A percentile compares a stretch with the other conserved stretches of the same genome.
These are phyloP conservation scores for Apiotrichum porosum DNA, from an alignment of 1,284 basidiomycete species.

Conservation along the genomic window DNA sequence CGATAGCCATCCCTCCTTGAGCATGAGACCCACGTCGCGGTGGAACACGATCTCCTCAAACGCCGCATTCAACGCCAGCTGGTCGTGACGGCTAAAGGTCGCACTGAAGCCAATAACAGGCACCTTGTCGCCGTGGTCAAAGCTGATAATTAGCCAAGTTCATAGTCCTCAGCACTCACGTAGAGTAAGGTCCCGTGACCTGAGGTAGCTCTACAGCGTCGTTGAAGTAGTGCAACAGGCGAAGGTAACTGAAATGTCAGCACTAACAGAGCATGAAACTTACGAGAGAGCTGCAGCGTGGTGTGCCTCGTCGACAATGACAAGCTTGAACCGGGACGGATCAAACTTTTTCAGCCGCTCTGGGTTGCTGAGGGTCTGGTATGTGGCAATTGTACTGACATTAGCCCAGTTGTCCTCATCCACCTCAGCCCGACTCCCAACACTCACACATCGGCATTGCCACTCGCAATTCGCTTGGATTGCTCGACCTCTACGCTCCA, in stretches of 20 bases:
- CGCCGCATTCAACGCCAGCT: conserved; percentile 78
- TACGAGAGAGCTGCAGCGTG: conserved; percentile 88
- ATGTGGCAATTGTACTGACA: conserved; percentile 79
- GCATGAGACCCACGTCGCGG: conserved; percentile 87
- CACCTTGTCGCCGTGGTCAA: conserved; percentile 48
- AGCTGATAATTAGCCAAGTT: background rate
- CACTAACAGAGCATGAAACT: conserved; percentile 30
- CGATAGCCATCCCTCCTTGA: conserved; percentile 86
- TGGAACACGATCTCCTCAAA: conserved; percentile 94
- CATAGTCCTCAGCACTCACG: conserved; percentile 2
- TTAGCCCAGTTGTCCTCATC: background rate
- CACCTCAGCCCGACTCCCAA: background rate
- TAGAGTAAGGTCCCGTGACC: conserved; percentile 19
- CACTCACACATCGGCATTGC: conserved; percentile 75
- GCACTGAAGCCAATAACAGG: conserved; percentile 94
- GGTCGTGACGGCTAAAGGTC: conserved; percentile 89
- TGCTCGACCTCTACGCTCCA: conserved; percentile 90
- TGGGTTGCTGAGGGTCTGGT: conserved; percentile 72
- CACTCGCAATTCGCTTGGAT: conserved; percentile 68
- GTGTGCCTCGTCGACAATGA: conserved; percentile 92
- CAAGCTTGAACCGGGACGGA: conserved; percentile 65
- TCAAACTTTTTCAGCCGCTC: conserved; percentile 74
- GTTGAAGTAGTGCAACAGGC: conserved; percentile 43
- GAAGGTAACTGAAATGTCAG: conserved; percentile 28
- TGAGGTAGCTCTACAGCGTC: conserved; percentile 29